Evolutionary conservation across 768 basidiomycete species (phyloP), one percentile per base, ranked within the genome.

Genomic region (Suillus subaureus): DNA sequence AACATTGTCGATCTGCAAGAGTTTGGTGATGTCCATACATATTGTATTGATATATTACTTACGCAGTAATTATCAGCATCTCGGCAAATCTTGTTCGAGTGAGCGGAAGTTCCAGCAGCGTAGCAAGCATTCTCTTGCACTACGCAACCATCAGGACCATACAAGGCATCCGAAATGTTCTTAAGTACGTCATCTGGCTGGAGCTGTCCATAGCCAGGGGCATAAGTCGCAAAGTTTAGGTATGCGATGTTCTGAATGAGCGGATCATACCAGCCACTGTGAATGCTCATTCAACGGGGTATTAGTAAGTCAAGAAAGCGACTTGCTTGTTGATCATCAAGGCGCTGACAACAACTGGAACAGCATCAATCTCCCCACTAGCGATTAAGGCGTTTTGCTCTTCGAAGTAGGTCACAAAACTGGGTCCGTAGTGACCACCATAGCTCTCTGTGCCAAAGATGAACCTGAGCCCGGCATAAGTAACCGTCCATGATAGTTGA

Each of bases 121-220:
- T 83, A 86, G 68, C 89, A 90, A 1, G 83, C 83, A 64, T 80
- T 64, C 70, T 85, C 85, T 70, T 87, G 86, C 9, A 78, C 85
- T 56, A 79, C 71, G 67, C 89, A 90, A 13, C 89, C 89, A 13
- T 79, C 76, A 0, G 78, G 54, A 8, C 73, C 73, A 66, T 82
- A 88, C 70, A 79, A 88, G 2, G 85, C 77, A 1, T 80, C 64
- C 42, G 83, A 86, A n/a, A 89, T 74, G 43, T 79, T 66, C 37
- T 76, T 71, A 47, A 89, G 73, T 2, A 85, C 82, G 6, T 69
- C 64, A 49, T 83, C 78, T 37, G 78, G 79, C 66, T 86, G 85
- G 13, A 90, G 83, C 66, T 82, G 87, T 11, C 89, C 89, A 67
- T 89, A 90, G 21, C 88, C 87, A 12, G 89, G 89, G 0, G 89